Evolutionary conservation across 768 basidiomycete genomes (phyloP), one percentile per base, ranked within the genome.

Genomic region (Amanita fuliginea): DNA sequence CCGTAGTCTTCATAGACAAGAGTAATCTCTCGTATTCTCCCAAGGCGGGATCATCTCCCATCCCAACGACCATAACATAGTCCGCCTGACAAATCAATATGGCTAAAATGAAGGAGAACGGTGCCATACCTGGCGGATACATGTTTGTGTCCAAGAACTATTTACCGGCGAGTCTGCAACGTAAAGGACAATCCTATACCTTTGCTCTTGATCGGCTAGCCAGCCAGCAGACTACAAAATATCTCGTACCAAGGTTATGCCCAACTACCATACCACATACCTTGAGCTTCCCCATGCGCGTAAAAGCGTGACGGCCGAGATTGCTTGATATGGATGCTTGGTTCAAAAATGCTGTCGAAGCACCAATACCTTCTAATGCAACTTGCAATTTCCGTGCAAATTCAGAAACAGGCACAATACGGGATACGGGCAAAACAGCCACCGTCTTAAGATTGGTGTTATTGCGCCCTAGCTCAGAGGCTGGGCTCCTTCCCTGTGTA

Each of bases 81-180:
- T 97, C 93, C 13, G 93, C 93, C 81, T 90, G 54, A 19, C 18
- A 21, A 21, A 16, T 22, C 44, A 39, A 13, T 18, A 19, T 14
- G 11, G 11, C 40, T 7, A 47, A 16, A 34, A 26, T 41, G 39
- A 22, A 42, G 43, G 6, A 11, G 44, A 49, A 21, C 26, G 11
- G 34, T 43, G 8, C 51, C 57, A 32, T 54, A 86, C 88, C 74
- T 97, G 95, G 21, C 92, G 79, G 54, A 99, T 94, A 62, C 94
- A 98, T 0, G 93, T 98, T 65, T 97, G 87, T 26, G 95, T 98
- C 96, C 96, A 99, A 16, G 91, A 86, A 51, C 90, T 94, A 50
- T 80, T 88, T 32, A 95, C 92, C 0, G 94, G 83, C 0, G 95
- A 92, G 65, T 99, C 94, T 6, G 89, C 95, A 28, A 99, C 91